phyloP scores from a whole-genome alignment of 2,329 filamentous ascomycete species.

The Alternaria atra region DNA sequence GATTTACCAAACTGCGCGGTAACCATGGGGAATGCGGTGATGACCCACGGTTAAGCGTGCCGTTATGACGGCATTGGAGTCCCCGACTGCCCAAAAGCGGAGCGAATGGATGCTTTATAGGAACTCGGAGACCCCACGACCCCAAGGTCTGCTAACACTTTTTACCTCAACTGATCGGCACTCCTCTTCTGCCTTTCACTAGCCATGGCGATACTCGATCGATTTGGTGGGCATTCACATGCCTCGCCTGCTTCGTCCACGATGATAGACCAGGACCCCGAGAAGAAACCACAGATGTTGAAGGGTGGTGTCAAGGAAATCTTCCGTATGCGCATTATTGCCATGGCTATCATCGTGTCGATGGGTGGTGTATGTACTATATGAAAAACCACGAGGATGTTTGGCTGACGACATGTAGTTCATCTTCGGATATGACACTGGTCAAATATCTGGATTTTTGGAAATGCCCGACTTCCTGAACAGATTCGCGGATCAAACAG shows the following conservation, averaged over 20 bases:
- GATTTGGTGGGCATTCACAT: constrained; percentile 23
- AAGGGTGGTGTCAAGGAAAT: constrained; percentile 36
- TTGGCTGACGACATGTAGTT: background rate
- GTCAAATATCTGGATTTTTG: constrained; percentile 50
- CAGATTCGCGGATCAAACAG: constrained; percentile 38
- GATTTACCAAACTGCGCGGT: background rate
- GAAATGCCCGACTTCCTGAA: constrained; percentile 48
- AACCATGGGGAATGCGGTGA: background rate
- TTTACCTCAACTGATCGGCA: background rate
- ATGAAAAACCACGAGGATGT: background rate
- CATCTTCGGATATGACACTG: constrained; percentile 47
- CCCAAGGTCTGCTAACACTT: background rate
- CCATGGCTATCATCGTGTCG: constrained; percentile 46
- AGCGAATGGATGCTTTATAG: constrained; percentile 14
- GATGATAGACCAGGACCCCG: constrained; percentile 28
- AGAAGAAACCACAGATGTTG: constrained; percentile 41
- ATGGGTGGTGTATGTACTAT: constrained; percentile 46
- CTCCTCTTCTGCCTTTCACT: background rate
- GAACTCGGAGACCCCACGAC: constrained; percentile 7
- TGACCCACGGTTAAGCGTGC: background rate
- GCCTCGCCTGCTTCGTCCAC: constrained; percentile 36
- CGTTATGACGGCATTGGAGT: constrained; percentile 17
- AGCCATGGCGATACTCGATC: constrained; percentile 35
- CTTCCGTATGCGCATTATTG: constrained; percentile 43
- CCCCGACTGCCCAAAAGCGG: background rate